These are phyloP conservation scores for Entomortierella parvispora DNA, from an alignment of 192 early-diverging fungal genomes.

Conservation along the genomic window DNA sequence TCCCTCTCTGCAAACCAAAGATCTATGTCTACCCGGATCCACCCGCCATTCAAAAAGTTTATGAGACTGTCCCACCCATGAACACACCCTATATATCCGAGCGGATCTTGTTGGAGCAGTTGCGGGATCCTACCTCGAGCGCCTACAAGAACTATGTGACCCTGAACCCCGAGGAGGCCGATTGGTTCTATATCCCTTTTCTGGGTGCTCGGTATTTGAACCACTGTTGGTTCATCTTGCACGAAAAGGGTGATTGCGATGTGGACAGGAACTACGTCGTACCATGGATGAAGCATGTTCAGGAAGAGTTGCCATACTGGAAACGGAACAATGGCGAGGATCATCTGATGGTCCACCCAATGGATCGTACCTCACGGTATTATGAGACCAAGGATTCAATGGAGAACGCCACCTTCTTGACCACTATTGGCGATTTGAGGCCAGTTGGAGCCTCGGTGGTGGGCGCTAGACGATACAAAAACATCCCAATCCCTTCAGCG, in stretches of 20 bases:
- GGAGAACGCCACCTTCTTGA: constrained; percentile 52
- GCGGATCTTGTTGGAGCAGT: constrained; percentile 44
- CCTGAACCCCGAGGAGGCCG: constrained; percentile 51
- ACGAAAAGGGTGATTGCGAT: constrained; percentile 47
- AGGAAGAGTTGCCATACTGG: constrained; percentile 52
- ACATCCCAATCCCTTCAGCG: constrained; percentile 57
- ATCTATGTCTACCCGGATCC: constrained; percentile 57
- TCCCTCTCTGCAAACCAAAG: constrained; percentile 47
- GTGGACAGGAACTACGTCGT: constrained; percentile 52
- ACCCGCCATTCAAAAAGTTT: constrained; percentile 37
- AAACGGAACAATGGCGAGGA: constrained; percentile 44
- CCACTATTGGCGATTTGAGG: constrained; percentile 57
- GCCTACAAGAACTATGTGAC: constrained; percentile 57
- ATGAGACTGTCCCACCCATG: constrained; percentile 17
- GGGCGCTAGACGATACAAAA: constrained; percentile 23
- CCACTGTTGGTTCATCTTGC: constrained; percentile 57
- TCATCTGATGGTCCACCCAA: constrained; percentile 59
- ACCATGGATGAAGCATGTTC: constrained; percentile 56
- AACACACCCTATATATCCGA: constrained; percentile 55
- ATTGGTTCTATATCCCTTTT: constrained; percentile 58
- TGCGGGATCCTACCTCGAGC: constrained; percentile 33
- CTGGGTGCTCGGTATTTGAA: constrained; percentile 58
- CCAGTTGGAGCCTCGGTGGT: constrained; percentile 18
- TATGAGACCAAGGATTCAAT: constrained; percentile 21
- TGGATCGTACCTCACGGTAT: constrained; percentile 54